Base-by-base conservation (phyloP, 139 green algal species). In the Desmodesmus armatus region DNA sequence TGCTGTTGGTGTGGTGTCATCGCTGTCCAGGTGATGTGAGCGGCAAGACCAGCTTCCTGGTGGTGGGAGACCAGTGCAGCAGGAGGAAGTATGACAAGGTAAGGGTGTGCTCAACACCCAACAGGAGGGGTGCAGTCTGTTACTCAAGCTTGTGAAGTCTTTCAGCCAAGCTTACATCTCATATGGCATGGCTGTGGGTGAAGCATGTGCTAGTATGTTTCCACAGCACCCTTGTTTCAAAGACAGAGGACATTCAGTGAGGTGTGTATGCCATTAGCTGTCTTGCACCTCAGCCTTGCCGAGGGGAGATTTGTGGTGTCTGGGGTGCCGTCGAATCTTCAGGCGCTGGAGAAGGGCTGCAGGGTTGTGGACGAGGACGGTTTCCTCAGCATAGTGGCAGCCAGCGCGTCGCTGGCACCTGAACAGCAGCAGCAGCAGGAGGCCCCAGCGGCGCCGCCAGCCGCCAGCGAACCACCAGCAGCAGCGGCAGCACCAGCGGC, bases 291-390 rank as follows among this genome's bases (percentile, higher is more conserved):
- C n/a, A n/a, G n/a, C n/a, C n/a, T n/a, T n/a, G n/a, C n/a, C n/a
- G n/a, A n/a, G 19, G 11, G 58, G 5, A 67, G 11, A 67, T 67
- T 29, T 29, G 58, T 19, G 13, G 33, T 67, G 58, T 67, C 58
- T 4, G 21, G 60, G 25, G 15, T 69, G 1, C 1, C 43, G 63
- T 72, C 19, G 40, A 33, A 27, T 11, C 29, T 72, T 2, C 63
- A 75, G 67, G 67, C 67, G 25, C 3, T 47, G 4, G 35, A 75
- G 29, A 75, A 75, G 25, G 67, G 35, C 15, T 13, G 19, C 27
- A 96, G 92, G 70, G 35, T 98, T 15, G 96, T 98, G 7, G 91
- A 97, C 70, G 96, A 98, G 85, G 93, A 97, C 63, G 95, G 96
- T 17, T 88, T 98, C 23, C 94, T 98, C 55, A 77, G 84, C 0